Evolutionary conservation across 2,329 filamentous ascomycete genomes (phyloP), one percentile per base, ranked within the genome.

Genomic region (Ascochyta lentis): DNA sequence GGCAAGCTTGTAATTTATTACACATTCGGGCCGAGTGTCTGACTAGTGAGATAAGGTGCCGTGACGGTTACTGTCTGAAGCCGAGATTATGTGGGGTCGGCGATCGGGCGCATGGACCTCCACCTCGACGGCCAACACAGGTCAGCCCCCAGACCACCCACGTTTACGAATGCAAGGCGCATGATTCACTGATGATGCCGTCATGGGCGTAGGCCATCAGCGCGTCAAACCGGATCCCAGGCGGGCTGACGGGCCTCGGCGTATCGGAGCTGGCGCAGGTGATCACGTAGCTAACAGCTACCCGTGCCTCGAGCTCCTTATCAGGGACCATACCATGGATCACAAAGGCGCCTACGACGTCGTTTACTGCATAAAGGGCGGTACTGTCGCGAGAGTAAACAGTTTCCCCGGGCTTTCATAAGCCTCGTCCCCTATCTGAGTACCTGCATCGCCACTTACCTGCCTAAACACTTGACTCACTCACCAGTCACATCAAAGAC

Each of bases 401-500:
- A 47, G 24, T 37, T 65, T 65, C 65, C 55, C 59, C 64, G 53
- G 47, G 63, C 61, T 60, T 59, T 57, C 60, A 64, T 58, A 59
- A 63, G 47, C 57, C 50, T 50, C 50, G 39, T 48, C 49, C 19
- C 59, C 56, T 53, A 35, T 44, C 45, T 60, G 60, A 58, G 58
- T 56, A 53, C 31, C 55, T 65, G 66, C 69, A 68, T 71, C 68
- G 69, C 67, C 67, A 69, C 69, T 60, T 59, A 62, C 57, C 59
- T 51, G 45, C 44, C 41, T 57, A 40, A 51, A 54, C 49, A 49
- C 63, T 65, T 74, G 70, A 74, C 66, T 73, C 70, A 74, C 68
- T 60, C 56, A 55, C 57, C 66, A 74, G 71, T 74, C 71, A 74
- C 68, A 56, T 54, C 60, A 63, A 64, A 68, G 66, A 69, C 71